A percentile compares a stretch with the other conserved stretches of the same genome.
Conservation (phyloP, 2,329 filamentous ascomycete genomes). For the Aquanectria penicillioides region DNA sequence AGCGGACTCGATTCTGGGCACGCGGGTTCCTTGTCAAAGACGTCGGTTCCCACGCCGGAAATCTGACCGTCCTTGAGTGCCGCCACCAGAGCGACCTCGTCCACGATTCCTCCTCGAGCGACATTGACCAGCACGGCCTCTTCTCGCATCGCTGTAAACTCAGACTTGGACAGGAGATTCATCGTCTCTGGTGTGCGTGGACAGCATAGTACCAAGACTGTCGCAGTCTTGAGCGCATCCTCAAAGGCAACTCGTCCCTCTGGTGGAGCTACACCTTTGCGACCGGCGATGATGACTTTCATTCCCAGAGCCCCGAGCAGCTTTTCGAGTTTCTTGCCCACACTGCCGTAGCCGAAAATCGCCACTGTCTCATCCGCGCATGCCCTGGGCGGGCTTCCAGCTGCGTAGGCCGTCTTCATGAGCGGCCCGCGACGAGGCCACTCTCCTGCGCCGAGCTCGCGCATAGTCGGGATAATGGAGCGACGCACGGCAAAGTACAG, state of each 20-base stretch:
- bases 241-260: neutral
- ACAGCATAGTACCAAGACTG: neutral
- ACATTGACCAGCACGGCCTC: constrained; percentile 23
- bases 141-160: neutral
- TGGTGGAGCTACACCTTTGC: neutral
- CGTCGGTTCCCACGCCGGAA: constrained; percentile 17
- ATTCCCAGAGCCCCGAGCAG: constrained; percentile 28
- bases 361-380: constrained; percentile 41
- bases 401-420: constrained; percentile 9
- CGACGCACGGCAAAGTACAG: constrained; percentile 66
- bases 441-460: neutral
- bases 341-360: constrained; percentile 41
- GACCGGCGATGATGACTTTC: constrained; percentile 4
- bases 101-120: constrained; percentile 13
- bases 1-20: constrained; percentile 1
- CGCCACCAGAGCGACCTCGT: constrained; percentile 10
- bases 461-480: constrained; percentile 5
- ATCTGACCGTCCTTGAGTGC: constrained; percentile 16
- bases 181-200: constrained; percentile 5
- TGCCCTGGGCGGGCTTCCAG: constrained; percentile 37
- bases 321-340: constrained; percentile 37
- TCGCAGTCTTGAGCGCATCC: neutral
- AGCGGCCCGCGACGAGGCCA: constrained; percentile 10
- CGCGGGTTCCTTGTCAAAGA: constrained; percentile 16
- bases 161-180: neutral